Evolutionary conservation across 805 yeast species (phyloP), one percentile per base, ranked within the genome.

Genomic region (Torulaspora quercuum): DNA sequence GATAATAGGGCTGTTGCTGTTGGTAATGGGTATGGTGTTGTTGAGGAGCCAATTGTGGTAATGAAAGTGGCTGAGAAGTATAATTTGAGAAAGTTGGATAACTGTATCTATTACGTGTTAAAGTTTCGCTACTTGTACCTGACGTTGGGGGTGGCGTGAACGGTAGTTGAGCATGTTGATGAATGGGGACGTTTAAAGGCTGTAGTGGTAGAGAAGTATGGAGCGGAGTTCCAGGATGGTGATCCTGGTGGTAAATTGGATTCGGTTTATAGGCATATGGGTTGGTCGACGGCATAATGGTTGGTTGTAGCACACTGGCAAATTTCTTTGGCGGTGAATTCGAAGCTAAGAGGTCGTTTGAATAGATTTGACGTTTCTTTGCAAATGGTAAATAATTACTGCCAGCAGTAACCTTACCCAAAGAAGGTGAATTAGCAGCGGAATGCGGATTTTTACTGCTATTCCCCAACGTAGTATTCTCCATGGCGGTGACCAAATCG

Each of bases 401-500:
- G 48, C 49, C 52, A 23, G 50, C 52, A 48, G 51, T 48, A 44
- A 28, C 20, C 33, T 34, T 41, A 25, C 25, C 17, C 32, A 34
- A 15, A 15, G 25, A 21, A 13, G 31, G 31, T 11, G 32, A 27
- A 9, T 24, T 32, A 16, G 25, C 16, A 9, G 14, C 26, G 25
- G 7, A 12, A 13, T 21, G 20, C 3, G 34, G 12, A 20, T 21
- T n/a, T 39, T 42, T 29, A 19, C 24, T 29, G 8, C 35, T 9
- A 65, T 66, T 27, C 61, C 88, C 87, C 13, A 80, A 61, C 1
- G 79, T 68, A 9, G 75, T 67, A 36, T 75, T 76, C 46, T 75
- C 74, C 29, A 80, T 68, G 0, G 84, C 80, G 39, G 62, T 64
- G 69, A 79, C 68, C 26, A 82, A 60, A 7, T 67, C 69, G 11